phyloP scores from a whole-genome alignment of 306 rosid species.

The Malus sylvestris region DNA sequence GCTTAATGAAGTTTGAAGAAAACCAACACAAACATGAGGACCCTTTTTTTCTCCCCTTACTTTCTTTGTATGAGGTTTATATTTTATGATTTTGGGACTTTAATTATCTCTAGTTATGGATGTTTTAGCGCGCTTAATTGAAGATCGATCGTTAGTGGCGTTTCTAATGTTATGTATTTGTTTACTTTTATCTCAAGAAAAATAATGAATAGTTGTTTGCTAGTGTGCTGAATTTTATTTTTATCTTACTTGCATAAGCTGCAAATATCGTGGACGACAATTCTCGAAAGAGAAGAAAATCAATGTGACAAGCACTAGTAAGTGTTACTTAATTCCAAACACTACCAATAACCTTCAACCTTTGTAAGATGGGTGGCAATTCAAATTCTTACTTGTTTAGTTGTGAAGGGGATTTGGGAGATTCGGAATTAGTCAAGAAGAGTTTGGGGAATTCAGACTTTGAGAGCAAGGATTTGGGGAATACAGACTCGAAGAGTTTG shows the following conservation, averaged over 20 bases:
- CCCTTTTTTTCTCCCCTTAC: background rate
- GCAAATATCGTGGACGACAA: background rate
- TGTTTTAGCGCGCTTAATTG: background rate
- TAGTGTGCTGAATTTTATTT: no score
- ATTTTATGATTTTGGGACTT: constrained; percentile 1
- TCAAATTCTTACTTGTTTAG: no score
- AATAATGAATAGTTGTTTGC: background rate
- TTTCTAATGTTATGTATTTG: background rate
- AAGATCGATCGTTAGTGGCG: background rate
- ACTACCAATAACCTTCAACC: no score
- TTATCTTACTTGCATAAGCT: no score
- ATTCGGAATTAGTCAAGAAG: background rate
- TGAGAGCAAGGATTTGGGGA: no score
- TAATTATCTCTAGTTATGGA: background rate
- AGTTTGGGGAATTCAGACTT: no score
- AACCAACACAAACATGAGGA: background rate
- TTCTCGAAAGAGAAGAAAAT: background rate
- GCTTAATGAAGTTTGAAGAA: constrained; percentile 23
- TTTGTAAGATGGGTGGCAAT: no score
- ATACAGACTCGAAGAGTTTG: no score
- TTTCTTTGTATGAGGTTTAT: background rate
- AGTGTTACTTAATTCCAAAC: no score
- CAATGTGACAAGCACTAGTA: background rate
- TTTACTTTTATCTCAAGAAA: background rate
- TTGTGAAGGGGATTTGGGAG: background rate